These are phyloP conservation scores for Phytopythium aichiense DNA, from an alignment of 352 stramenopile genomes.

Conservation along the genomic window DNA sequence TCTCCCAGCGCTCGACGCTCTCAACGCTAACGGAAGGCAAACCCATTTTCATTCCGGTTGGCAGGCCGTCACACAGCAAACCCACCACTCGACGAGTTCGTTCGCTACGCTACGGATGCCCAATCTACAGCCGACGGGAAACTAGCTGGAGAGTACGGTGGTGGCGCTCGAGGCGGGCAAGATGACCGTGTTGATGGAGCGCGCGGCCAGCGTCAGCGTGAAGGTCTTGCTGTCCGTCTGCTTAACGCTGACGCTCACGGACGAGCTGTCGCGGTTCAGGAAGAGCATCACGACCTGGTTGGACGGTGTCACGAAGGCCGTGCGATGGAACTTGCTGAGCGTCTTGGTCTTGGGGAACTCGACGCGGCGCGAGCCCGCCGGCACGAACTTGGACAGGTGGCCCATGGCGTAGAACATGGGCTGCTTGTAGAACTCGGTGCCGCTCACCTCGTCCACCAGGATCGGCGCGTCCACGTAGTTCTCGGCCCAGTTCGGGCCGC, in stretches of 20 bases:
- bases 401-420: conserved; percentile 62
- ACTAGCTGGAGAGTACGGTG: conserved; percentile 15
- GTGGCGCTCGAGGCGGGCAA: conserved; percentile 21
- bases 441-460: conserved; percentile 34
- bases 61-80: background rate
- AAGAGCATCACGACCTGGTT: conserved; percentile 41
- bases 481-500: conserved; percentile 69
- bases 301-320: conserved; percentile 45
- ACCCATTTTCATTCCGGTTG: conserved; percentile 3
- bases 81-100: background rate
- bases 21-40: background rate
- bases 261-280: conserved; percentile 31
- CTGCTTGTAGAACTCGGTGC: conserved; percentile 52
- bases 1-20: background rate
- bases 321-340: conserved; percentile 29
- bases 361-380: conserved; percentile 41
- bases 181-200: conserved; percentile 17
- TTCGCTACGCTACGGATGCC: background rate
- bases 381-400: conserved; percentile 56
- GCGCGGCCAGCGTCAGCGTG: conserved; percentile 9
- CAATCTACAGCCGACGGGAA: background rate
- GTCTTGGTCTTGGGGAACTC: conserved; percentile 29
- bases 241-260: conserved; percentile 18
- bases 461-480: conserved; percentile 68
- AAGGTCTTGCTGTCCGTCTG: conserved; percentile 10